A percentile compares a stretch with the other conserved stretches of the same genome.
These are phyloP conservation scores for Tolypocladium amazonense DNA, from an alignment of 2,329 filamentous ascomycete species.

Conservation along the genomic window DNA sequence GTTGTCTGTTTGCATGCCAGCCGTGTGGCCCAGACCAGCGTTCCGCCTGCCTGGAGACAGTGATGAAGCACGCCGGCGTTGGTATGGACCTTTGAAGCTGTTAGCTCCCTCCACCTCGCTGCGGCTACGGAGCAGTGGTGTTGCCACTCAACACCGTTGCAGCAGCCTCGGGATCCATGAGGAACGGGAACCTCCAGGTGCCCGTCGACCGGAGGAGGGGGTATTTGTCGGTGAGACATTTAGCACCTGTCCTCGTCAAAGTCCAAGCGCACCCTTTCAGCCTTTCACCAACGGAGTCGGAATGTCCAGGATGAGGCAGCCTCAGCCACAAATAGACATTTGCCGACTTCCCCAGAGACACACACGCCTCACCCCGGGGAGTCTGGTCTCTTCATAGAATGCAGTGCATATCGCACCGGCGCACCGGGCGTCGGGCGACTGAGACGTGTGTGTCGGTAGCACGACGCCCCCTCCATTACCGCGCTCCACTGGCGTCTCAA, in stretches of 20 bases:
- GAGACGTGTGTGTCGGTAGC: not conserved
- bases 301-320: not conserved
- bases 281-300: not conserved
- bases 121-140: not conserved
- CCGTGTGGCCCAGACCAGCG: not conserved
- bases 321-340: not conserved
- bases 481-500: not conserved
- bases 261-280: not conserved
- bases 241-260: not conserved
- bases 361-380: not conserved
- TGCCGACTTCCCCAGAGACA: not conserved
- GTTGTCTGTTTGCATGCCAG: not conserved
- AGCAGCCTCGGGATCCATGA: not conserved
- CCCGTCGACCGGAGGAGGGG: not conserved
- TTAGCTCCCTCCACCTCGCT: not conserved
- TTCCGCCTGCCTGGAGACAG: not conserved
- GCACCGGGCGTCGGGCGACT: not conserved
- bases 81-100: not conserved
- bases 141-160: not conserved
- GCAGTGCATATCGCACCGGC: not conserved
- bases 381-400: not conserved
- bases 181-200: not conserved
- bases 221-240: not conserved
- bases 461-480: not conserved
- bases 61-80: not conserved